A percentile compares a stretch with the other conserved stretches of the same genome.
These are phyloP conservation scores for Aegilops sharonensis DNA, from an alignment of 176 grass and related monocot genomes.

Conservation along the genomic window DNA sequence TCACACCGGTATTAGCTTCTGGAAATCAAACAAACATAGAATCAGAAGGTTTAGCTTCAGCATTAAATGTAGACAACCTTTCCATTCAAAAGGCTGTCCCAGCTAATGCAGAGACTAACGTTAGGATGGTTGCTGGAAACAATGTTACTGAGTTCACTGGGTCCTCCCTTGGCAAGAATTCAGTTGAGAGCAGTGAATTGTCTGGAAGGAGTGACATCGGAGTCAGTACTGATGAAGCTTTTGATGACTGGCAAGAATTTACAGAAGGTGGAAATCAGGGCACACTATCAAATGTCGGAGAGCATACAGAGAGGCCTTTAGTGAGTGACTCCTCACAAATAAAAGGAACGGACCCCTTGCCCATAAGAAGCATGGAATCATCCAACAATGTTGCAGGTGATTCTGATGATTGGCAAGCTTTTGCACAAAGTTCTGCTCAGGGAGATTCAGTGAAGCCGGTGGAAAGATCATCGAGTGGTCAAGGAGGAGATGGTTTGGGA, in stretches of 20 bases:
- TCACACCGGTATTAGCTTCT: slow-evolving; percentile 19
- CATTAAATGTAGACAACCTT: slow-evolving; percentile 33
- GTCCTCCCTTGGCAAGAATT: slow-evolving; percentile 29
- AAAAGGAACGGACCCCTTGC: slow-evolving; percentile 34
- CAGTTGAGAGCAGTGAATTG: slow-evolving; percentile 14
- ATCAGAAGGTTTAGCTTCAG: slow-evolving; percentile 40
- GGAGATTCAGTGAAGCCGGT: slow-evolving; percentile 23
- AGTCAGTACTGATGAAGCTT: slow-evolving; percentile 37
- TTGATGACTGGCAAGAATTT: slow-evolving; percentile 67
- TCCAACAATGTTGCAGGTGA: slow-evolving; percentile 26
- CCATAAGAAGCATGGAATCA: slow-evolving; percentile 40
- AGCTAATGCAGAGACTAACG: slow-evolving; percentile 1
- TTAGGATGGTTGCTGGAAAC: slow-evolving; percentile 23
- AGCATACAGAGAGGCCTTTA: slow-evolving; percentile 16
- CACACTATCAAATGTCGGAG: slow-evolving; percentile 23
- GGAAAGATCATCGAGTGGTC: slow-evolving; percentile 6
- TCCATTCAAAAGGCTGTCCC: slow-evolving; percentile 34
- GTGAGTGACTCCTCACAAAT: slow-evolving; percentile 34
- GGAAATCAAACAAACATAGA: slow-evolving; percentile 43
- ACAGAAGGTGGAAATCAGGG: slow-evolving; percentile 30
- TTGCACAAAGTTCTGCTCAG: slow-evolving; percentile 54
- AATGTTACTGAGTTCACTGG: slow-evolving; percentile 29
- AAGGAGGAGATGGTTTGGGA: slow-evolving; percentile 2
- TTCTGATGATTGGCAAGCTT: slow-evolving; percentile 65
- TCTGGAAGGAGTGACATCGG: slow-evolving; percentile 24